These are phyloP conservation scores for Trichoderma brevicompactum DNA, from an alignment of 2,329 filamentous ascomycete genomes.

Conservation along the genomic window DNA sequence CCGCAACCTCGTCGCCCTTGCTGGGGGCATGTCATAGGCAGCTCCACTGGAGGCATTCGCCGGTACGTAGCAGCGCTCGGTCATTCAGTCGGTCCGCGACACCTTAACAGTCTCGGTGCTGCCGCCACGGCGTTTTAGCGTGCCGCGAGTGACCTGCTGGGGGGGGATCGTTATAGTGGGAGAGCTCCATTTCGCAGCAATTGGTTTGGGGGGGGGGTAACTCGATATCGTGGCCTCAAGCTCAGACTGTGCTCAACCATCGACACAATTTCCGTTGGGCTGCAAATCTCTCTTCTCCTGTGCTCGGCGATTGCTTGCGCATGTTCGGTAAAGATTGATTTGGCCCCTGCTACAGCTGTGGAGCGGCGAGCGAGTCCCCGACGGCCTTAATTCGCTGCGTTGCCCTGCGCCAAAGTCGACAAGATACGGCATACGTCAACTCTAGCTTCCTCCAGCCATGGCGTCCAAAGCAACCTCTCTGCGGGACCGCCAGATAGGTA, in stretches of 20 bases:
- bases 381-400: background rate
- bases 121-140: background rate
- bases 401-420: background rate
- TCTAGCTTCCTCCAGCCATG: conserved; percentile 41
- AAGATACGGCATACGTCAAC: background rate
- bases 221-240: conserved; percentile 34
- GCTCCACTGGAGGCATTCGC: background rate
- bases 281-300: background rate
- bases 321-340: conserved; percentile 9
- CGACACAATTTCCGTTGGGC: conserved; percentile 5
- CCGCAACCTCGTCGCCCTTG: background rate
- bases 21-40: conserved; percentile 19
- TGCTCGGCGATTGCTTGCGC: background rate
- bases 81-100: conserved; percentile 33
- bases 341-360: conserved; percentile 6
- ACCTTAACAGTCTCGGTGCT: conserved; percentile 14
- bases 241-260: conserved; percentile 12
- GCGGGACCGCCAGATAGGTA: conserved; percentile 58
- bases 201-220: conserved; percentile 15
- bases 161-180: conserved; percentile 8
- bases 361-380: conserved; percentile 21
- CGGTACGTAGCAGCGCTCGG: conserved; percentile 10
- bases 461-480: conserved; percentile 52
- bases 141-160: conserved; percentile 15
- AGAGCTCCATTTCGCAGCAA: conserved; percentile 20